Conservation (phyloP, 179 eudicot genomes). For the Silene noctiflora region DNA sequence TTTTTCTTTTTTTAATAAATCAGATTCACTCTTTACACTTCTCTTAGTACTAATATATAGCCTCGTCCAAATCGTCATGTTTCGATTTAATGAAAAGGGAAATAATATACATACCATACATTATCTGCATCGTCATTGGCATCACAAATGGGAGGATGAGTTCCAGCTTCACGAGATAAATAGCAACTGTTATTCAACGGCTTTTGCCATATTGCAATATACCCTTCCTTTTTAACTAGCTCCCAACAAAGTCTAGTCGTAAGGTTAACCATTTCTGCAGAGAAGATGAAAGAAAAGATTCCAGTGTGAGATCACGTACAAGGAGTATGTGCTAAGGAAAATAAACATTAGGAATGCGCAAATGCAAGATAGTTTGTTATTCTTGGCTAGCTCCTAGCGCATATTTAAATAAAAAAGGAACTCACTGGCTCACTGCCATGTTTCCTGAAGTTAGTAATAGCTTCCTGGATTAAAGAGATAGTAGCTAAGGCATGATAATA, state of each 20-base stretch:
- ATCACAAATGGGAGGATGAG: slow-evolving; percentile 74
- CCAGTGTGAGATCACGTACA: background rate
- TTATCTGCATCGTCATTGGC: slow-evolving; percentile 75
- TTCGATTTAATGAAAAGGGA: background rate
- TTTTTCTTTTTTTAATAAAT: background rate
- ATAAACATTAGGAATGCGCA: background rate
- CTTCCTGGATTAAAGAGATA: slow-evolving; percentile 9
- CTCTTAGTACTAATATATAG: background rate
- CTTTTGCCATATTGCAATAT: slow-evolving; percentile 96
- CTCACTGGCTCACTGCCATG: background rate
- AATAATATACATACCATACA: slow-evolving; percentile 73
- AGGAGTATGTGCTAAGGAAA: background rate
- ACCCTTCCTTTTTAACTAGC: slow-evolving; percentile 88
- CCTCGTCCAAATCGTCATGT: background rate
- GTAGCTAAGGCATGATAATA: background rate
- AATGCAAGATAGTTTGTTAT: background rate
- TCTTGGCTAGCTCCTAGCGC: background rate
- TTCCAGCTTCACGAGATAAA: slow-evolving; percentile 59
- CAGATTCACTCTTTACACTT: background rate
- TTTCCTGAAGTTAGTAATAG: background rate
- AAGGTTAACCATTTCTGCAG: slow-evolving; percentile 82
- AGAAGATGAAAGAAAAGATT: slow-evolving; percentile 15
- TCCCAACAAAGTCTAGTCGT: slow-evolving; percentile 90
- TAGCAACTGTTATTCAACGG: slow-evolving; percentile 87
- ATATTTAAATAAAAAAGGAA: background rate